A percentile compares a stretch with the other conserved stretches of the same genome.
Conservation (phyloP, 768 basidiomycete species). For the Tephrocybe sp. region DNA sequence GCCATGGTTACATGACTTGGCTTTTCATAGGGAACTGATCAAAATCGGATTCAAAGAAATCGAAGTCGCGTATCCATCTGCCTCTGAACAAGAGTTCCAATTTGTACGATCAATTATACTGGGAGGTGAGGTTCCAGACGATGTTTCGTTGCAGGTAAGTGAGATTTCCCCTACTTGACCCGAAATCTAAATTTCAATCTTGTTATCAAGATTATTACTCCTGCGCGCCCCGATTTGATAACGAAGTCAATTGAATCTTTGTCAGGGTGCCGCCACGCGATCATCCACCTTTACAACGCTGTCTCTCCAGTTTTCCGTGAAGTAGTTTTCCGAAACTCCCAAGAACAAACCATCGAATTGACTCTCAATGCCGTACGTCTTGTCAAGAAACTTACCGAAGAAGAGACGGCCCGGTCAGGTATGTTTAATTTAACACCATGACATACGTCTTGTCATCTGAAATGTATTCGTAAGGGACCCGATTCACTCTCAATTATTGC, state of each 20-base stretch:
- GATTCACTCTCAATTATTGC: slow-evolving; percentile 81
- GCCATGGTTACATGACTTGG: too few relatives aligned
- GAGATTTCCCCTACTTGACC: not conserved
- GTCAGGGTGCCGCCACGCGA: slow-evolving; percentile 71
- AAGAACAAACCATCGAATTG: slow-evolving; percentile 71
- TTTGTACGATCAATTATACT: slow-evolving; percentile 74
- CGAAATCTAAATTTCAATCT: not conserved
- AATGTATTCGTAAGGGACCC: slow-evolving; percentile 32
- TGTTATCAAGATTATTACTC: slow-evolving; percentile 62
- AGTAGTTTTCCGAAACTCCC: slow-evolving; percentile 76
- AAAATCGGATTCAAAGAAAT: slow-evolving; percentile 85
- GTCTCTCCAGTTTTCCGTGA: slow-evolving; percentile 72
- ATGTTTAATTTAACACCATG: too few relatives aligned
- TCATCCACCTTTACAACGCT: slow-evolving; percentile 88
- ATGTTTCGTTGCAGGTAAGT: slow-evolving; percentile 78
- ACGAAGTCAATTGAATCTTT: slow-evolving; percentile 69
- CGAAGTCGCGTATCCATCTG: slow-evolving; percentile 81
- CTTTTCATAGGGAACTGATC: slow-evolving; percentile 62
- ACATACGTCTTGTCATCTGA: too few relatives aligned
- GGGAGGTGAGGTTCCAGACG: slow-evolving; percentile 60
- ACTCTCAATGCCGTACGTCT: slow-evolving; percentile 70
- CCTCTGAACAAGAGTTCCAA: slow-evolving; percentile 74
- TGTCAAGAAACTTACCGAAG: slow-evolving; percentile 64
- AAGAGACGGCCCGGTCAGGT: slow-evolving; percentile 62
- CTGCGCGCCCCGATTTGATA: slow-evolving; percentile 78